Conservation (phyloP, 495 filamentous ascomycete species). For the Schizothecium vesticola region DNA sequence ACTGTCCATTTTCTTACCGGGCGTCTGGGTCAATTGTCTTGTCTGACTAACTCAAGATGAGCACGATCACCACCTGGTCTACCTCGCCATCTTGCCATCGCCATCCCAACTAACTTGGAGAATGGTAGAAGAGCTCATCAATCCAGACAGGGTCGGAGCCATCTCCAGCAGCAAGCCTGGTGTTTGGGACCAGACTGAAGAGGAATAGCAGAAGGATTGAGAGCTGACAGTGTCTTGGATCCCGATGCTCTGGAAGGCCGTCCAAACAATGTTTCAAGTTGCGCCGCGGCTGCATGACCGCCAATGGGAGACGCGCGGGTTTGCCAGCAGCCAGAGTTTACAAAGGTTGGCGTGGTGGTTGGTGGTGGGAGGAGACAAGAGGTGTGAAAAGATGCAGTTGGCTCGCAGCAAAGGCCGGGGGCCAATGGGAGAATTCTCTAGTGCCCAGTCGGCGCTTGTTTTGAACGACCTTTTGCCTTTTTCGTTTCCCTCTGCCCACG, state of each 20-base stretch:
- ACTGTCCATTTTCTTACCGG: background rate
- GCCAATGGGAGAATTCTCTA: background rate
- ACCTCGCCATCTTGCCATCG: background rate
- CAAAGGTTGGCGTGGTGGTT: background rate
- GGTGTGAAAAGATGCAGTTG: background rate
- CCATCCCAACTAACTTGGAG: background rate
- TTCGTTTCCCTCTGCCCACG: background rate
- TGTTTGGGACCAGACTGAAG: background rate
- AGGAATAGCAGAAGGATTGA: background rate
- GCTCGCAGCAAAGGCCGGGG: background rate
- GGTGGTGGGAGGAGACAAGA: background rate
- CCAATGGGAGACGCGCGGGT: background rate
- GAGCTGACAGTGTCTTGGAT: background rate
- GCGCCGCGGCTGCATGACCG: background rate
- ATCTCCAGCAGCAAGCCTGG: background rate
- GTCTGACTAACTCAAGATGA: background rate
- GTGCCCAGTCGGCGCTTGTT: background rate
- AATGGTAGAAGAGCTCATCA: background rate
- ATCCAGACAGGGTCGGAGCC: background rate
- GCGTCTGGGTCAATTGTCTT: background rate
- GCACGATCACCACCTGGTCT: background rate
- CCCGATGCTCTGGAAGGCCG: background rate
- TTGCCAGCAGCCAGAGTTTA: background rate
- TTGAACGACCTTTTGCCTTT: background rate
- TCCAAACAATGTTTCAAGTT: conserved; percentile 1